Evolutionary conservation across 805 yeast genomes (phyloP).

Genomic region (Wickerhamomyces bisporus): DNA sequence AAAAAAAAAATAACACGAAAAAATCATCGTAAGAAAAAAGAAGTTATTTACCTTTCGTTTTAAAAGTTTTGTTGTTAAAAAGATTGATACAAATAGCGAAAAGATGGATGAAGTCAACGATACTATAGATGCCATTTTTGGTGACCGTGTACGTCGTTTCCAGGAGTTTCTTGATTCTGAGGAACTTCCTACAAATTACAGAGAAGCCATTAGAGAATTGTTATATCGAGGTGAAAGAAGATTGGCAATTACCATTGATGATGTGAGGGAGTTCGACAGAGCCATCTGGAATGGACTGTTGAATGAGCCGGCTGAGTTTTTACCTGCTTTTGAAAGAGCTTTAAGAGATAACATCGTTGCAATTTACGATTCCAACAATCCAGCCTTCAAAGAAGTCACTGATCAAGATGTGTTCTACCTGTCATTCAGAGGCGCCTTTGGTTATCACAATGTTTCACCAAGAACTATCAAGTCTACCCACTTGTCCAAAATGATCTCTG

Average conservation of each 20-base stretch:
- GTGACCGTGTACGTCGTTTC: slow-evolving; percentile 83
- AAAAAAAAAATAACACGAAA: not conserved
- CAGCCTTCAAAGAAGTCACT: slow-evolving; percentile 45
- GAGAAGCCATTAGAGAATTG: slow-evolving; percentile 67
- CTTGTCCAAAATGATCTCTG: slow-evolving; percentile 74
- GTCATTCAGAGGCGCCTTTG: slow-evolving; percentile 88
- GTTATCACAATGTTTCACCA: slow-evolving; percentile 81
- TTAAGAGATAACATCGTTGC: slow-evolving; percentile 73
- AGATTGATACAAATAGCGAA: not conserved
- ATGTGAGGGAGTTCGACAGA: slow-evolving; percentile 76
- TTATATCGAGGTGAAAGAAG: slow-evolving; percentile 62
- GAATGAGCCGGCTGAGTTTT: slow-evolving; percentile 70
- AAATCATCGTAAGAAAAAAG: too few species aligned
- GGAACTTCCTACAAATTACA: slow-evolving; percentile 53
- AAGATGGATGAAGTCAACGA: slow-evolving; percentile 23
- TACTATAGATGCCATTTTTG: slow-evolving; percentile 43
- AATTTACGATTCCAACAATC: slow-evolving; percentile 58
- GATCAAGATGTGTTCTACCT: slow-evolving; percentile 64
- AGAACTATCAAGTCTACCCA: slow-evolving; percentile 75
- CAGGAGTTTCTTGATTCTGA: slow-evolving; percentile 76
- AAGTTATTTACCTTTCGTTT: too few species aligned
- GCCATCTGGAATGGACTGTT: slow-evolving; percentile 74
- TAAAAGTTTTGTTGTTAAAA: not conserved
- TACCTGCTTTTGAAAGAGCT: slow-evolving; percentile 89
- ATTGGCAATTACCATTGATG: slow-evolving; percentile 75